Percentiles rank a stretch among this genome's conserved stretches.
Conservation (phyloP, 257 asterid genomes). For the Cynanchum wilfordii region DNA sequence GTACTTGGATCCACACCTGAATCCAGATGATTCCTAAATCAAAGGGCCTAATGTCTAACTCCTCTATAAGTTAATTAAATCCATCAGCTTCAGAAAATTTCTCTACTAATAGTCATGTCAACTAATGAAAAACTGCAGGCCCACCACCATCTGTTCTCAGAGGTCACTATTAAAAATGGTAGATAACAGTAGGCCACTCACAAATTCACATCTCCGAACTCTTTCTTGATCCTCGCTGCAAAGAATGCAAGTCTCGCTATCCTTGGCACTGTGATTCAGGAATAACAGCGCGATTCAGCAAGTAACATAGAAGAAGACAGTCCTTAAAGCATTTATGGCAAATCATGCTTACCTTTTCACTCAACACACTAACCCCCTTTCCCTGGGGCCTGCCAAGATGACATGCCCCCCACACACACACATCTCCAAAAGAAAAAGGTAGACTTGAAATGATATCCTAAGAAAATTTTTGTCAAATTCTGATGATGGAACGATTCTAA, state of each 20-base stretch:
- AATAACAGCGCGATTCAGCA: not conserved
- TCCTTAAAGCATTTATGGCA: not conserved
- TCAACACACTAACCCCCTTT: too few species aligned
- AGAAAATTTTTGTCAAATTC: not conserved
- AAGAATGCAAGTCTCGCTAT: slow-evolving; percentile 13
- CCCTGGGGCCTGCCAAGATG: not conserved
- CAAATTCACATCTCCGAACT: slow-evolving; percentile 27
- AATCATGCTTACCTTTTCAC: not conserved
- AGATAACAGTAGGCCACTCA: slow-evolving; percentile 28
- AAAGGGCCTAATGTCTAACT: not conserved
- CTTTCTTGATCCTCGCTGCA: slow-evolving; percentile 27
- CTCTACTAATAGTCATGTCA: not conserved
- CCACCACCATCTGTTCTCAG: slow-evolving; percentile 9
- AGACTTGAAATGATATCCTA: not conserved
- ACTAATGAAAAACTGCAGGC: not conserved
- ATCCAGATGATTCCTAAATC: slow-evolving; percentile 5
- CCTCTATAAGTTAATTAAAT: not conserved
- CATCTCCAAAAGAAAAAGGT: not conserved
- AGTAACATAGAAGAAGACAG: not conserved
- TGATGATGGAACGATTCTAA: not conserved
- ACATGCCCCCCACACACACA: not conserved
- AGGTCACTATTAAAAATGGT: slow-evolving; percentile 22
- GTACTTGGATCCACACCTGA: slow-evolving; percentile 1
- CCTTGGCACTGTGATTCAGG: slow-evolving; percentile 13
- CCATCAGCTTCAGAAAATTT: slow-evolving; percentile 6